A percentile compares a stretch with the other conserved stretches of the same genome.
These are phyloP conservation scores for Obelidium mucronatum DNA, from an alignment of 192 early-diverging fungal species.

Conservation along the genomic window DNA sequence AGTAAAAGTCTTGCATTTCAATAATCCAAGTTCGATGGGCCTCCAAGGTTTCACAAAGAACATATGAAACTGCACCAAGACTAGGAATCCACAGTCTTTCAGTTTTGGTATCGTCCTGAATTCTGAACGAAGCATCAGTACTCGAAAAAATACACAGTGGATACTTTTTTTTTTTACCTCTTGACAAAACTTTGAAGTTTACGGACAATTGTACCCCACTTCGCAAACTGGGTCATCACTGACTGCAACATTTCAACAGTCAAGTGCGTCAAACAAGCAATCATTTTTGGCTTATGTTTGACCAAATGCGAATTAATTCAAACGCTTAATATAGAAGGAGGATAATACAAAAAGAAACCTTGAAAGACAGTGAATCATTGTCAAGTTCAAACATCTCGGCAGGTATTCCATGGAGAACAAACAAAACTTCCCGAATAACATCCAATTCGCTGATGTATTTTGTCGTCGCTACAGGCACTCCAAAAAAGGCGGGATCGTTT, in stretches of 20 bases:
- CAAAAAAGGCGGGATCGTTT: constrained; percentile 7
- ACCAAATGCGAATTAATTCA: not conserved
- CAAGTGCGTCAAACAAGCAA: constrained; percentile 31
- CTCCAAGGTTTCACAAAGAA: not conserved
- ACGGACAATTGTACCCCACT: not conserved
- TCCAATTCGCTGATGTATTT: constrained; percentile 30
- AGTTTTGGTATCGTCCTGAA: not conserved
- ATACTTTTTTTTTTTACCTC: too few species aligned
- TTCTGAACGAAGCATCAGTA: too few species aligned
- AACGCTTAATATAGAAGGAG: constrained; percentile 1
- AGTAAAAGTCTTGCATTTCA: constrained; percentile 1
- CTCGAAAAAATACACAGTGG: too few species aligned
- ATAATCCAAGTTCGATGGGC: constrained; percentile 10
- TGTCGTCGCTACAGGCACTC: constrained; percentile 17
- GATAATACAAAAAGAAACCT: not conserved
- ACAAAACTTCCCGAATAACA: constrained; percentile 32
- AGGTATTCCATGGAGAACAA: constrained; percentile 14
- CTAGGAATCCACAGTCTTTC: too few species aligned
- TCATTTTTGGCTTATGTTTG: constrained; percentile 29
- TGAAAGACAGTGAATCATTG: not conserved
- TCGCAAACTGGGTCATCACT: constrained; percentile 9
- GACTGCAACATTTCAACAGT: constrained; percentile 18
- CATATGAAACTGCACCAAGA: constrained; percentile 4
- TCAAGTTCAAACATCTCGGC: constrained; percentile 28
- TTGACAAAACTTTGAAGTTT: constrained; percentile 13